These are phyloP conservation scores for Hansenula lynferdii DNA, from an alignment of 1,139 yeast species.

Conservation along the genomic window DNA sequence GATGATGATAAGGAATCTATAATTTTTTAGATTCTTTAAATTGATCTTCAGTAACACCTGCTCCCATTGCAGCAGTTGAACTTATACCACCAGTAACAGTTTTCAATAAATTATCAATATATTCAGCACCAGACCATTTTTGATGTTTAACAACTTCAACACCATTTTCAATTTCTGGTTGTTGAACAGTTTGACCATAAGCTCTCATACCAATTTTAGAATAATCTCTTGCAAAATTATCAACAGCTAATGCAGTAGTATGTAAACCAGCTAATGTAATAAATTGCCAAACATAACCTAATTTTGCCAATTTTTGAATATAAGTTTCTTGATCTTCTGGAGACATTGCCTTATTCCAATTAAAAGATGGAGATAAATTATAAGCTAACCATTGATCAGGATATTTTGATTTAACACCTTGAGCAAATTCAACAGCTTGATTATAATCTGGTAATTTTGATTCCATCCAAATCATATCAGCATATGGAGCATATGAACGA, in stretches of 20 bases:
- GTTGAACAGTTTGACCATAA: conserved; percentile 83
- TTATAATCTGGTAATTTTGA: conserved; percentile 90
- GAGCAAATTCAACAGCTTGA: conserved; percentile 94
- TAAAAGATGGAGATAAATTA: conserved; percentile 95
- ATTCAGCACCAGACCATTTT: conserved; percentile 99
- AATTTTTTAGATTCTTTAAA: no score
- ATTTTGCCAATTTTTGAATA: conserved; percentile 78
- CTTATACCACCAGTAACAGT: conserved; percentile 94
- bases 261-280: conserved; percentile 97
- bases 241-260: conserved; percentile 91
- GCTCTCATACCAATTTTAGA: conserved; percentile 91
- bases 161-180: conserved; percentile 81
- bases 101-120: conserved; percentile 86
- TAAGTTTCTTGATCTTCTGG: conserved; percentile 86
- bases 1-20: no score
- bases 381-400: conserved; percentile 96
- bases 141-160: conserved; percentile 98
- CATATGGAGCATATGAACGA: conserved; percentile 91
- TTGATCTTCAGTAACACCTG: conserved; percentile 97
- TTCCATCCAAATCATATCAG: conserved; percentile 99
- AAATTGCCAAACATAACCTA: conserved; percentile 98
- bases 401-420: conserved; percentile 74
- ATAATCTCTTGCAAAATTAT: conserved; percentile 77
- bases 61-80: conserved; percentile 98
- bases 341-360: conserved; percentile 96